Evolutionary conservation across 2,329 filamentous ascomycete genomes (phyloP), one percentile per base, ranked within the genome.

Genomic region (Aaosphaeria arxii): DNA sequence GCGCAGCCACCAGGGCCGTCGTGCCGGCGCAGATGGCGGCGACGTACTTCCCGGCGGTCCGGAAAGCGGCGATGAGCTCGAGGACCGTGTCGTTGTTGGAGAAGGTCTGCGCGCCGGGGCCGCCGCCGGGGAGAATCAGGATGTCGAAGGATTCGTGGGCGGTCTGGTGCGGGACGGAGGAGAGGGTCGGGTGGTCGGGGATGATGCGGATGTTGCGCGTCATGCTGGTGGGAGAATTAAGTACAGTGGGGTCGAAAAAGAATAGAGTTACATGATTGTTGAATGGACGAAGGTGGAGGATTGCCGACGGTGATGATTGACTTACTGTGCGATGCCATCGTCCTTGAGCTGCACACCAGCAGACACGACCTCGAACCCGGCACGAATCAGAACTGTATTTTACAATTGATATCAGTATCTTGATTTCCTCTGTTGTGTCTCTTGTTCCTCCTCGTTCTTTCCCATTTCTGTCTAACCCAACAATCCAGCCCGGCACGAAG

Each of bases 1-100:
- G 53, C 11, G 56, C 54, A 5, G 64, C 62, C 7, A 71, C 67
- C 1, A 72, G 53, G 32, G 67, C 67, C 9, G 68, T 71, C 1
- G 70, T 71, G 1, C 58, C 70, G 4, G 70, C 70, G 36, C 70
- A 72, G 5, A 73, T 73, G 0, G 63, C 59, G 1, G 61, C 69
- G 1, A 71, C 66, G 36, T 51, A 64, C 47, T 68, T 71, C 0
- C 61, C 63, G 28, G 50, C 56, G 1, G 52, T 48, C 1, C 59
- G 58, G 48, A 71, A 73, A 0, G 51, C 45, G 33, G 47, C 43
- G 31, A 73, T 63, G 40, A 72, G 50, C 6, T 62, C 46, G 1
- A 66, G 54, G 1, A 69, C 68, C 0, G 51, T 28, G 3, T 53
- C 39, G 13, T 45, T 52, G 9, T 44, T 46, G 42, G 57, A 60